Conservation (phyloP, 2,329 filamentous ascomycete genomes). For the Seiridium cupressi region DNA sequence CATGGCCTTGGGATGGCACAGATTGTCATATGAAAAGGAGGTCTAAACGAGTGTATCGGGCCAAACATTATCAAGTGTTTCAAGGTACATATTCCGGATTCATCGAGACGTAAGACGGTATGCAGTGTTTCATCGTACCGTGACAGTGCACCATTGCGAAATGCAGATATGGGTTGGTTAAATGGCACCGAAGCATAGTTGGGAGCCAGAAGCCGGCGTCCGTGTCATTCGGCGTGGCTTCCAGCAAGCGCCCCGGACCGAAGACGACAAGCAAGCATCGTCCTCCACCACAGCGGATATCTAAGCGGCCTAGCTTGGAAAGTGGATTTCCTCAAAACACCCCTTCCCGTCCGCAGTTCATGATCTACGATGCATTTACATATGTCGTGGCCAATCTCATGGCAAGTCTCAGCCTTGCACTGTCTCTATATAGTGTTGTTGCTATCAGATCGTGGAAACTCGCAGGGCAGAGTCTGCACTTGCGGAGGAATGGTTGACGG, state of each 20-base stretch:
- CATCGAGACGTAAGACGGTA: too few species aligned
- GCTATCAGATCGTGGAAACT: too few species aligned
- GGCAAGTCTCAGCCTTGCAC: not conserved
- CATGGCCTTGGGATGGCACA: not conserved
- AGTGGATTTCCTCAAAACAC: slow-evolving; percentile 3
- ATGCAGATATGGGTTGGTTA: too few species aligned
- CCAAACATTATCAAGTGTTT: too few species aligned
- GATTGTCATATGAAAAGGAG: not conserved
- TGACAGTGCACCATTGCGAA: too few species aligned
- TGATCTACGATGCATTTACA: not conserved
- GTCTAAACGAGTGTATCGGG: not conserved
- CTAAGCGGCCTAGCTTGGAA: slow-evolving; percentile 2
- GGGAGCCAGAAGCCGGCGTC: not conserved
- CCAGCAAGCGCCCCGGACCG: not conserved
- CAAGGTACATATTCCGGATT: too few species aligned
- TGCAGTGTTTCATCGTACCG: too few species aligned
- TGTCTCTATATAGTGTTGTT: not conserved
- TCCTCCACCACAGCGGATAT: slow-evolving; percentile 1
- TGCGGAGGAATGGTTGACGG: too few species aligned
- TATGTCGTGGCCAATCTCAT: not conserved
- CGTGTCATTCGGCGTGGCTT: slow-evolving; percentile 4
- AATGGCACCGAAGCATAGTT: too few species aligned
- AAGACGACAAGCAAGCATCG: not conserved
- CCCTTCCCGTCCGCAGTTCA: not conserved
- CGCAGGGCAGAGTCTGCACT: too few species aligned